phyloP scores from a whole-genome alignment of 2,329 filamentous ascomycete genomes.

The Thielaviopsis populi region DNA sequence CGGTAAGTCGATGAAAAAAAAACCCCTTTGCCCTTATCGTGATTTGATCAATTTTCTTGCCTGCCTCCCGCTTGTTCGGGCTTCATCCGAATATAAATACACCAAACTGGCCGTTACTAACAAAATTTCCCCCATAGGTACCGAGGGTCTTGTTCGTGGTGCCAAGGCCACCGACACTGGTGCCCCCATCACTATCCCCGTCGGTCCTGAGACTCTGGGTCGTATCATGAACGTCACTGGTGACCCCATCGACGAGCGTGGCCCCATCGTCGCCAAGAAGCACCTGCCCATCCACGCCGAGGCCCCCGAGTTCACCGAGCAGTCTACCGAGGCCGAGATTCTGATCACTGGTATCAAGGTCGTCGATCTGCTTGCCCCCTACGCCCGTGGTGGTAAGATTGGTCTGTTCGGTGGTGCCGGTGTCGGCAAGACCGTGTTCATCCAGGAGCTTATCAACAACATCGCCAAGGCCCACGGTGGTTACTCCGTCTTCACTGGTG shows the following conservation, averaged over 20 bases:
- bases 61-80: background rate
- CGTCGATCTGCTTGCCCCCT: conserved; percentile 95
- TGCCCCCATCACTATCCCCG: conserved; percentile 87
- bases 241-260: conserved; percentile 99
- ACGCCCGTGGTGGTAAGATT: conserved; percentile 99
- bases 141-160: conserved; percentile 97
- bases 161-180: conserved; percentile 75
- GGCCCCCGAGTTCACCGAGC: conserved; percentile 79
- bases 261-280: conserved; percentile 89
- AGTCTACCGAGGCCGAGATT: conserved; percentile 92
- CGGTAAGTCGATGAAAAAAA: conserved; percentile 56
- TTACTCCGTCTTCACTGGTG: conserved; percentile 99
- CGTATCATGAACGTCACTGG: conserved; percentile 99
- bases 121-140: conserved; percentile 47
- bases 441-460: conserved; percentile 99
- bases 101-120: background rate
- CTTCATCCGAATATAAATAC: background rate
- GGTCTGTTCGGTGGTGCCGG: conserved; percentile 99
- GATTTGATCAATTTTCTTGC: conserved; percentile 6
- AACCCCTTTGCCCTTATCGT: background rate
- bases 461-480: conserved; percentile 99
- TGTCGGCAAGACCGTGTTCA: conserved; percentile 99
- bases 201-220: conserved; percentile 83
- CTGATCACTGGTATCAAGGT: conserved; percentile 99
- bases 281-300: conserved; percentile 85